phyloP scores from a whole-genome alignment of 108 stramenopile genomes.

The Cyclotella sp. region DNA sequence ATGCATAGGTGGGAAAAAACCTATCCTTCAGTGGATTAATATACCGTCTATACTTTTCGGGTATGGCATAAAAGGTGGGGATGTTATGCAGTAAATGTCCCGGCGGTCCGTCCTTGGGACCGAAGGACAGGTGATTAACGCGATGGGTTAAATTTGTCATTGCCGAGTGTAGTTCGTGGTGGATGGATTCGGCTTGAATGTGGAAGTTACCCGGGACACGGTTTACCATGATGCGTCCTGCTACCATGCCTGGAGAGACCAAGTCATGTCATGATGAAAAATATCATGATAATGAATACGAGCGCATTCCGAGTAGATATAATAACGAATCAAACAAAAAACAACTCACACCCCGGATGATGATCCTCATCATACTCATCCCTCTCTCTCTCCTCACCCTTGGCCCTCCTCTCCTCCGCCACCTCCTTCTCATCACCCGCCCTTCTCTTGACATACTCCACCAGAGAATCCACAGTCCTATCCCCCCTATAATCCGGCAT shows the following conservation, averaged over 20 bases:
- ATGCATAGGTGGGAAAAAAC: constrained; percentile 65
- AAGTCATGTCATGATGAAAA: no score
- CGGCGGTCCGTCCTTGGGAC: constrained; percentile 29
- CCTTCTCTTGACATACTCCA: constrained; percentile 69
- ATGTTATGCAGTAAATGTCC: constrained; percentile 20
- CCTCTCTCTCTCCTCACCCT: constrained; percentile 50
- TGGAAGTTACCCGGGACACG: constrained; percentile 98
- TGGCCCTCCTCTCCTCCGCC: constrained; percentile 32
- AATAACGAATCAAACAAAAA: background rate
- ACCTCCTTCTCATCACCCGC: constrained; percentile 44
- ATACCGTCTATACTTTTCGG: constrained; percentile 69
- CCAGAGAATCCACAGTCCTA: constrained; percentile 85
- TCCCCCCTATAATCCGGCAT: constrained; percentile 87
- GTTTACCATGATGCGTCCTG: constrained; percentile 88
- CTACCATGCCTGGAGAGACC: constrained; percentile 52
- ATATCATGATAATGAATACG: background rate
- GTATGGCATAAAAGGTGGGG: constrained; percentile 57
- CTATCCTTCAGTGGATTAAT: constrained; percentile 82
- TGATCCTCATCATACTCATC: constrained; percentile 67
- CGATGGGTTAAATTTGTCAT: constrained; percentile 94
- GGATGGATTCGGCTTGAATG: constrained; percentile 93
- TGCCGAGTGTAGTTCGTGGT: constrained; percentile 91
- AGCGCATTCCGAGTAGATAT: background rate
- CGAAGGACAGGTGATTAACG: constrained; percentile 92
- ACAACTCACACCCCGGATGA: constrained; percentile 81